Evolutionary conservation across 345 rosid species (phyloP).

Genomic region (Eucalyptus globulus): DNA sequence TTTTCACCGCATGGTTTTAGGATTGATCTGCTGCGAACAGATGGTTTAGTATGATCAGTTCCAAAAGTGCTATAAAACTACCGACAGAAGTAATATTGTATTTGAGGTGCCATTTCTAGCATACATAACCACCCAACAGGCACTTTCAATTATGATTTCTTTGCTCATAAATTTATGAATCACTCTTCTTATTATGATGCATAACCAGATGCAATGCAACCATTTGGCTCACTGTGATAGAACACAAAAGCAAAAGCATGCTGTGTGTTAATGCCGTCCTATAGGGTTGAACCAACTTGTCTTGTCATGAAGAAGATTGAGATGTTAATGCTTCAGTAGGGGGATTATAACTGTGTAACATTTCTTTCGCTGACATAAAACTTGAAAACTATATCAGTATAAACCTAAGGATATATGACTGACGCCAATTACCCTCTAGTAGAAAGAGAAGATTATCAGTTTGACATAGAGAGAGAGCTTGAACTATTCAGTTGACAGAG

Average conservation of each 20-base stretch:
- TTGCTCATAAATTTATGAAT: not conserved
- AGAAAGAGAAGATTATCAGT: not conserved
- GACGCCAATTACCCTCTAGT: not conserved
- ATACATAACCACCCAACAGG: not conserved
- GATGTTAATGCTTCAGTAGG: not conserved
- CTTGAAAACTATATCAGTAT: not conserved
- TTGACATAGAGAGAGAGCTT: not conserved
- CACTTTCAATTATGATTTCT: not conserved
- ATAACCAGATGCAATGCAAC: not conserved
- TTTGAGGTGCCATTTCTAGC: not conserved
- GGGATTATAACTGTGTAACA: not conserved
- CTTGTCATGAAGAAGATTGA: not conserved
- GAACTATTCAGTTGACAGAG: constrained; percentile 23
- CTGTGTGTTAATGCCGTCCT: not conserved
- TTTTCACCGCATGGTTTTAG: not conserved
- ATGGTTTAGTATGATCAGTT: not conserved
- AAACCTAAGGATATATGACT: not conserved
- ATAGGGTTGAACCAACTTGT: not conserved
- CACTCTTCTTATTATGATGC: not conserved
- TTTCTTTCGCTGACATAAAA: not conserved
- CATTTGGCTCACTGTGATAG: not conserved
- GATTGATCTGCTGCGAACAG: not conserved
- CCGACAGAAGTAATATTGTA: not conserved
- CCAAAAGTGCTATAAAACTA: not conserved
- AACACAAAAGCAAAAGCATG: not conserved